Evolutionary conservation across 2,329 filamentous ascomycete genomes (phyloP).

Genomic region (Pleochaeta shiraiana): DNA sequence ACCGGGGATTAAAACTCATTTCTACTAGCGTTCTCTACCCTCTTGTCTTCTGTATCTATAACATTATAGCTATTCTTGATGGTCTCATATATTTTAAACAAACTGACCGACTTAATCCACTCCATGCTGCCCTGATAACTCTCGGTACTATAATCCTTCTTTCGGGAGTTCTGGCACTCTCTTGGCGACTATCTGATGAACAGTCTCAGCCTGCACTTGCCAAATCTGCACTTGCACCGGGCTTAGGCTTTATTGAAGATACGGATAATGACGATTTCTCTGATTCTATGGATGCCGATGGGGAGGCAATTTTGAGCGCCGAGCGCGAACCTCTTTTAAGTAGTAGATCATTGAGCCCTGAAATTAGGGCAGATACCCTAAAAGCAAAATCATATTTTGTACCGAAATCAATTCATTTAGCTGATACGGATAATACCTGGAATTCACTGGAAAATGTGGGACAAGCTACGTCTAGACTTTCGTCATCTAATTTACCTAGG

Average conservation of each 20-base stretch:
- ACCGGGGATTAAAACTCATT: conserved; percentile 79
- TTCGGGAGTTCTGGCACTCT: conserved; percentile 71
- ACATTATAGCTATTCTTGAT: conserved; percentile 95
- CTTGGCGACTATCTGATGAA: conserved; percentile 76
- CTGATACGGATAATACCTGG: conserved; percentile 67
- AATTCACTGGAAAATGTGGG: conserved; percentile 54
- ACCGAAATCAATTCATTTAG: conserved; percentile 17
- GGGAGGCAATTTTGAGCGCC: conserved; percentile 16
- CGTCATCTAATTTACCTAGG: conserved; percentile 11
- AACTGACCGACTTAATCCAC: conserved; percentile 50
- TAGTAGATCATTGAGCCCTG: conserved; percentile 15
- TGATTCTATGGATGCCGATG: conserved; percentile 25
- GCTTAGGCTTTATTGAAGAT: conserved; percentile 59
- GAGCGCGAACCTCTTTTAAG: conserved; percentile 15
- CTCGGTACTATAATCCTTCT: conserved; percentile 74
- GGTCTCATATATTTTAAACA: conserved; percentile 95
- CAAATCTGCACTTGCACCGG: conserved; percentile 55
- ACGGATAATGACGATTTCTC: conserved; percentile 32
- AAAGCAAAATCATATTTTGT: conserved; percentile 14
- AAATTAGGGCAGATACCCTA: conserved; percentile 16
- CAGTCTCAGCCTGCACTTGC: conserved; percentile 37
- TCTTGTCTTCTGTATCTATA: conserved; percentile 96
- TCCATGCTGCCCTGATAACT: conserved; percentile 63
- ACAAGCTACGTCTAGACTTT: conserved; percentile 21
- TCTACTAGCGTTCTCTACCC: conserved; percentile 93